A percentile compares a stretch with the other conserved stretches of the same genome.
Evolutionary conservation across 2,329 filamentous ascomycete species (phyloP).

Genomic region (Colletotrichum sp.): DNA sequence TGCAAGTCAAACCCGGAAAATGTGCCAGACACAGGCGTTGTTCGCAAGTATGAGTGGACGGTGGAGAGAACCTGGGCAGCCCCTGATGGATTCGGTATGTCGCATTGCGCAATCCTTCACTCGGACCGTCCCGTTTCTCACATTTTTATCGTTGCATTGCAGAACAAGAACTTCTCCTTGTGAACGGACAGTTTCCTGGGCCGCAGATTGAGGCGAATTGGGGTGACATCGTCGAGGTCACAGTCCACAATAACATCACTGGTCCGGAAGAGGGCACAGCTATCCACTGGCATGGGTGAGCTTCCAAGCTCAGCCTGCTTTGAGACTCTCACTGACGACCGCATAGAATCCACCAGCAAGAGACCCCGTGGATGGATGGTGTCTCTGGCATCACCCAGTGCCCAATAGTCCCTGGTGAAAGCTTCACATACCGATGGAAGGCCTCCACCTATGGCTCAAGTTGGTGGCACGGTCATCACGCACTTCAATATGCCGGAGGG

Average conservation of each 20-base stretch:
- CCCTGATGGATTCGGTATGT: conserved; percentile 16
- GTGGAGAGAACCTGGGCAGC: background rate
- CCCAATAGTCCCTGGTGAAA: conserved; percentile 54
- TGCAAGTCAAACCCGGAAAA: conserved; percentile 4
- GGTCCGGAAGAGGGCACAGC: conserved; percentile 17
- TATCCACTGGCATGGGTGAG: conserved; percentile 19
- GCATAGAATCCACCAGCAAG: conserved; percentile 6
- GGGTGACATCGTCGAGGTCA: conserved; percentile 10
- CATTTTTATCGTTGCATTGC: background rate
- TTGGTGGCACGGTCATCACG: conserved; percentile 67
- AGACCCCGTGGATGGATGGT: conserved; percentile 49
- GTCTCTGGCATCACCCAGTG: conserved; percentile 55
- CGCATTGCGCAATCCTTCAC: background rate
- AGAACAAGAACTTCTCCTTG: conserved; percentile 5
- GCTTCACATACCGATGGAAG: conserved; percentile 60
- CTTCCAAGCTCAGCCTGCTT: background rate
- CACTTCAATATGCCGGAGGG: conserved; percentile 54
- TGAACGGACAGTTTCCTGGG: conserved; percentile 10
- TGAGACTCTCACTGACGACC: background rate
- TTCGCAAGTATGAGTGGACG: conserved; percentile 16
- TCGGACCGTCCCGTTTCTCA: background rate
- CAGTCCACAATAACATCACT: conserved; percentile 16
- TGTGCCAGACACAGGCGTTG: conserved; percentile 10
- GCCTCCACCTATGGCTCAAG: conserved; percentile 58
- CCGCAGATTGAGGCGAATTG: conserved; percentile 16